Evolutionary conservation across 2,329 filamentous ascomycete genomes (phyloP).

Genomic region (Epichloe uncinata): DNA sequence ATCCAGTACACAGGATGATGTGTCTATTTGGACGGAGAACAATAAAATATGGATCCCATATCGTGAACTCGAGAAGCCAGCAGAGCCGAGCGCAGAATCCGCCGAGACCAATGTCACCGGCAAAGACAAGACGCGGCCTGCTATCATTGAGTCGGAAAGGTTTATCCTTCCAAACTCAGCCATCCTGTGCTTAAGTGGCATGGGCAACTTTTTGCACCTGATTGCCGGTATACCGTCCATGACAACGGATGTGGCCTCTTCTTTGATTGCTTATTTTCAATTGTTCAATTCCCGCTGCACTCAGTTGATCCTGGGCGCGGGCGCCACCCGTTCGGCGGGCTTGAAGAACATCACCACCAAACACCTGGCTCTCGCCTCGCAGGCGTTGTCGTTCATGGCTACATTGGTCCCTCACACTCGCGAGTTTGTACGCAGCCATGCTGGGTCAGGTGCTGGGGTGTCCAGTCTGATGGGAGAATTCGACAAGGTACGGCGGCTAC

Average conservation of each 20-base stretch:
- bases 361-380: constrained; percentile 82
- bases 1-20: constrained; percentile 62
- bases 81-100: constrained; percentile 16
- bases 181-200: constrained; percentile 64
- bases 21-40: constrained; percentile 49
- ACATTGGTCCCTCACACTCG: constrained; percentile 79
- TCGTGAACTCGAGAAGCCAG: constrained; percentile 22
- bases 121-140: constrained; percentile 56
- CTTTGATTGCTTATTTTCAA: constrained; percentile 74
- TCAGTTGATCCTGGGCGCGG: constrained; percentile 92
- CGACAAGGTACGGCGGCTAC: constrained; percentile 70
- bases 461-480: constrained; percentile 64
- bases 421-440: constrained; percentile 77
- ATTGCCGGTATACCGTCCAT: constrained; percentile 79
- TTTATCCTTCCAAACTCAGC: constrained; percentile 81
- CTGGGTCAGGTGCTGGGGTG: constrained; percentile 35
- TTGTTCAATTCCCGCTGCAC: constrained; percentile 92
- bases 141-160: constrained; percentile 69
- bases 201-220: constrained; percentile 72
- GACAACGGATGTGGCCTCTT: constrained; percentile 67
- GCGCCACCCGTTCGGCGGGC: constrained; percentile 76
- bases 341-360: constrained; percentile 95
- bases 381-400: constrained; percentile 77
- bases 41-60: constrained; percentile 44
- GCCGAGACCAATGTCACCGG: constrained; percentile 33